These are phyloP conservation scores for Pichia sp. DNA, from an alignment of 1,139 yeast genomes.

Conservation along the genomic window DNA sequence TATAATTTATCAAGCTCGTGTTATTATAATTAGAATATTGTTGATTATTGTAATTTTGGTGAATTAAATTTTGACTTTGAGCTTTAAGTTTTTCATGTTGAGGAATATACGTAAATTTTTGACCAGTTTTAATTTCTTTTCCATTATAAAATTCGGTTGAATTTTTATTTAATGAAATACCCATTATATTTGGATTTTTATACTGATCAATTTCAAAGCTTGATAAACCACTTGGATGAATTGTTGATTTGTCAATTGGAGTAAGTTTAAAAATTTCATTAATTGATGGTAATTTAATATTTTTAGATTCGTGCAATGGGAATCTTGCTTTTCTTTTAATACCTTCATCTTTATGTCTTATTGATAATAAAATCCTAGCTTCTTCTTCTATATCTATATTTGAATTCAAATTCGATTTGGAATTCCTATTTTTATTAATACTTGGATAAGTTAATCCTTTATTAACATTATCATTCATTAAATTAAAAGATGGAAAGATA, in stretches of 20 bases:
- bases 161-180: conserved; percentile 6
- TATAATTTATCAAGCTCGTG: neutral
- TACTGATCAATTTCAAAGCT: conserved; percentile 10
- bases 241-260: conserved; percentile 19
- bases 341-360: neutral
- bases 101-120: neutral
- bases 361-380: neutral
- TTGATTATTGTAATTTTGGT: neutral
- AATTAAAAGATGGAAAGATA: conserved; percentile 10
- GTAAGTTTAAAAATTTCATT: conserved; percentile 13
- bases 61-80: neutral
- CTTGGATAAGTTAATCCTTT: conserved; percentile 7
- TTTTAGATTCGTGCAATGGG: conserved; percentile 1
- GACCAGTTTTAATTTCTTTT: conserved; percentile 5
- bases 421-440: conserved; percentile 9
- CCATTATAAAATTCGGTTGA: conserved; percentile 9
- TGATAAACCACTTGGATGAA: conserved; percentile 20
- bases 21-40: neutral
- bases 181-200: conserved; percentile 5
- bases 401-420: neutral
- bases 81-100: too few relatives aligned
- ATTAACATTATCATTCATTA: conserved; percentile 4
- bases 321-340: neutral
- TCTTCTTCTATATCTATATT: conserved; percentile 19
- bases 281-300: conserved; percentile 16